Conservation (phyloP, 305 asterid genomes). For the Petunia hybrid region DNA sequence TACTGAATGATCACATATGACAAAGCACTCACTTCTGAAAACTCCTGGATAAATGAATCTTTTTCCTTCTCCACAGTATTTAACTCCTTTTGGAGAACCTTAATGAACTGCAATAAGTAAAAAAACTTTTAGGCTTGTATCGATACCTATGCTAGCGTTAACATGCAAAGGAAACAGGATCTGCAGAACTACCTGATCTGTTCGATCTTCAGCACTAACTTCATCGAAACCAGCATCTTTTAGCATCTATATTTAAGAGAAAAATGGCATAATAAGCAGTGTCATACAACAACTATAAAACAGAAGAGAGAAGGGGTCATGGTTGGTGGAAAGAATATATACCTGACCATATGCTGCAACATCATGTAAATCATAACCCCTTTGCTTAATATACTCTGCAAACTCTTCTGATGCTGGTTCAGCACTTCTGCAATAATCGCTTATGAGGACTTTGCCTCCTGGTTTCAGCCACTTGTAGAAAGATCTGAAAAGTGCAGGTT, state of each 20-base stretch:
- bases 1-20: background rate
- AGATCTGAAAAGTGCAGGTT: conserved; percentile 78
- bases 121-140: background rate
- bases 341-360: conserved; percentile 56
- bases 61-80: conserved; percentile 70
- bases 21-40: conserved; percentile 68
- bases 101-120: conserved; percentile 64
- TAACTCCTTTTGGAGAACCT: conserved; percentile 84
- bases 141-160: background rate
- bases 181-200: conserved; percentile 70
- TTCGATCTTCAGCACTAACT: conserved; percentile 88
- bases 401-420: conserved; percentile 31
- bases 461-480: conserved; percentile 99
- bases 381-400: conserved; percentile 31
- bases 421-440: conserved; percentile 64
- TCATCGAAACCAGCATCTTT: conserved; percentile 85
- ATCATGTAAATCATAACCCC: conserved; percentile 38
- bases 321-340: conserved; percentile 7
- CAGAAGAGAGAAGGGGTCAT: background rate
- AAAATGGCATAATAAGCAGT: background rate
- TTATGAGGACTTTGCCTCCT: conserved; percentile 89
- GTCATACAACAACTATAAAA: background rate
- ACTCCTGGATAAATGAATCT: conserved; percentile 73
- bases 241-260: conserved; percentile 68
- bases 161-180: background rate